Percentiles rank a stretch among this genome's conserved stretches.
Conservation (phyloP, 140 eudicot species). For the Erigeron philadelphicus region DNA sequence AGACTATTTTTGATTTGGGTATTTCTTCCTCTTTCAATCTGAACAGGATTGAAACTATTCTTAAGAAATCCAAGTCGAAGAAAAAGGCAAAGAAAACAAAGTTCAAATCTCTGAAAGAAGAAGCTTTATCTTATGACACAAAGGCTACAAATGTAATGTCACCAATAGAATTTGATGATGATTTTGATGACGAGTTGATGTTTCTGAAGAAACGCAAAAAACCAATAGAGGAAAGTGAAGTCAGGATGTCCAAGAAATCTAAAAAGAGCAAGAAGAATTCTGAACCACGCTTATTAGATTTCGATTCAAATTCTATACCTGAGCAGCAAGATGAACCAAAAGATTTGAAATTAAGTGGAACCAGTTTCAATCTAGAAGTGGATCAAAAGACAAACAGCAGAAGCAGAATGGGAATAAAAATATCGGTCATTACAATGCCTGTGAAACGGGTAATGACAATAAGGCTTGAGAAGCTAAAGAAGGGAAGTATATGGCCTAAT, state of each 20-base stretch:
- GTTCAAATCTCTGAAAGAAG: conserved; percentile 85
- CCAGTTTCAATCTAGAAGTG: conserved; percentile 40
- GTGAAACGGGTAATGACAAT: conserved; percentile 64
- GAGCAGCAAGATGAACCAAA: conserved; percentile 52
- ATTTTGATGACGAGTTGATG: conserved; percentile 36
- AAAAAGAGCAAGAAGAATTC: conserved; percentile 59
- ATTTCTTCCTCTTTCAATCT: conserved; percentile 9
- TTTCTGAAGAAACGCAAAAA: conserved; percentile 63
- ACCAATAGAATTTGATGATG: conserved; percentile 50
- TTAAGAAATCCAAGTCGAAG: conserved; percentile 66
- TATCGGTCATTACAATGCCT: conserved; percentile 61
- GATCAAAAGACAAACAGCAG: conserved; percentile 62
- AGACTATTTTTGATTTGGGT: conserved; percentile 13
- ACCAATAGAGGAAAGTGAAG: conserved; percentile 37
- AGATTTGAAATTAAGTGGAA: conserved; percentile 37
- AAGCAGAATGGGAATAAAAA: conserved; percentile 63
- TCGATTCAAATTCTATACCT: conserved; percentile 32
- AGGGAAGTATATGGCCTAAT: conserved; percentile 71
- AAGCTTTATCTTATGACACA: conserved; percentile 50
- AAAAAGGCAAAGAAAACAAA: conserved; percentile 82
- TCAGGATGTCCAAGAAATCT: conserved; percentile 40
- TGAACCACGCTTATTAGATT: conserved; percentile 26
- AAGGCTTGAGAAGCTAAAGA: conserved; percentile 69
- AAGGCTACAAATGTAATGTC: conserved; percentile 42
- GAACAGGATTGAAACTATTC: conserved; percentile 47